Base-by-base conservation (phyloP, 352 stramenopile species). In the Phytophthora nicotianae region DNA sequence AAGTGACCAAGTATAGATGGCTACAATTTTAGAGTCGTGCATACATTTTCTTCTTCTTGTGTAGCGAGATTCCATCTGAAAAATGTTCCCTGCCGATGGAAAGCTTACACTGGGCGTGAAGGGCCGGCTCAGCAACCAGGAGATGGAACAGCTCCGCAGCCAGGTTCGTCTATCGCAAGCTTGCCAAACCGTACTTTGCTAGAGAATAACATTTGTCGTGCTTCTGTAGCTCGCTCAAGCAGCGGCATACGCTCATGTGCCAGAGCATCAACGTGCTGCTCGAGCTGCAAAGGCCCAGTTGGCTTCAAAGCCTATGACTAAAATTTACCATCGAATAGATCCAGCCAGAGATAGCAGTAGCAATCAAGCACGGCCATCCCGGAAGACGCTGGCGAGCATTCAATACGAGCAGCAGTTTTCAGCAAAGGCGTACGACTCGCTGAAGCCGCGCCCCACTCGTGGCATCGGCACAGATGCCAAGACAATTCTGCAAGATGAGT, bases 401-500 rank as follows among this genome's bases (percentile, higher is more conserved):
- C 71, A 89, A 51, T 83, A 87, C 59, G 79, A 91, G 48, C 43
- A 77, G 16, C 52, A 75, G 29, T 89, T 89, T 51, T 50, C 53
- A 40, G 42, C 40, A 13, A 68, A 64, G 6, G 69, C 68, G 17
- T 70, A 61, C 11, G 65, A 76, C 11, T 61, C 75, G 8, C 62
- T 77, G 6, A 81, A 77, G 46, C 59, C 41, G 16, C 61, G 55
- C 2, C 50, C 56, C 5, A 64, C 50, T 45, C 67, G 62, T 38
- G 79, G 75, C 27, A 86, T 91, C 32, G 38, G 37, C 8, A 49
- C 26, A 1, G 52, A 65, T 4, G 81, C 81, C 13, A 91, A 89
- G 68, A 77, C 47, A n/a, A 32, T 75, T 20, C 70, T 93, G 17
- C 82, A 91, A 59, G 81, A 91, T 55, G 80, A 86, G 51, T 91